Conservation (phyloP, 352 stramenopile species). For the Phytophthora parvispora region DNA sequence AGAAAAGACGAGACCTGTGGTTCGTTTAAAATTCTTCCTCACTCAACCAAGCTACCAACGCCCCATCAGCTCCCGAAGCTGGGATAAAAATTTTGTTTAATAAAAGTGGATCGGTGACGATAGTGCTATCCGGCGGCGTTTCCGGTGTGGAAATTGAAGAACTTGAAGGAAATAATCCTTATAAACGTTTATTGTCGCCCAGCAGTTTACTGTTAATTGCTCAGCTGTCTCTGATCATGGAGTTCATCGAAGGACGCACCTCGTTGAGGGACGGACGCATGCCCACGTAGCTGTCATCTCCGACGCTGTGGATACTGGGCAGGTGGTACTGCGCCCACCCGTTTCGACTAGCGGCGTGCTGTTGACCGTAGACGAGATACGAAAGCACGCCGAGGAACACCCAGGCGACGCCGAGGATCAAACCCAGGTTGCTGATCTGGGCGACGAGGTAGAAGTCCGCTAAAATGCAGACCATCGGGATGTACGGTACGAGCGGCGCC, state of each 20-base stretch:
- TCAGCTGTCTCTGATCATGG: constrained; percentile 46
- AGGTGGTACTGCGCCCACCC: constrained; percentile 43
- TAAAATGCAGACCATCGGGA: constrained; percentile 52
- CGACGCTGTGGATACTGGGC: constrained; percentile 34
- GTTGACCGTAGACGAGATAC: constrained; percentile 61
- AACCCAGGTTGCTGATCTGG: constrained; percentile 51
- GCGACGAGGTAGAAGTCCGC: constrained; percentile 63
- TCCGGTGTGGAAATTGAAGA: too few species aligned
- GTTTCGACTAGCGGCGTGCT: constrained; percentile 48
- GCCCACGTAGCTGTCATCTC: constrained; percentile 44
- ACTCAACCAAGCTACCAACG: too few species aligned
- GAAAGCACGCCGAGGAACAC: constrained; percentile 48
- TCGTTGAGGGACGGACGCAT: constrained; percentile 50
- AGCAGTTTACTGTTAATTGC: constrained; percentile 8
- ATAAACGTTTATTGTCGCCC: too few species aligned
- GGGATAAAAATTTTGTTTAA: too few species aligned
- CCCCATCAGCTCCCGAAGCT: too few species aligned
- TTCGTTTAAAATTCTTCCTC: too few species aligned
- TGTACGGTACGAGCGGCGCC: constrained; percentile 55
- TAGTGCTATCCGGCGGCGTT: too few species aligned
- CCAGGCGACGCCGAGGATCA: constrained; percentile 49
- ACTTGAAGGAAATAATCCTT: too few species aligned
- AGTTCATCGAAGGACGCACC: constrained; percentile 55
- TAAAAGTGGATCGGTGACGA: too few species aligned
- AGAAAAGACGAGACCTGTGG: too few species aligned